Base-by-base conservation (phyloP, 1,139 yeast genomes). In the Yamadazyma epiphylla region DNA sequence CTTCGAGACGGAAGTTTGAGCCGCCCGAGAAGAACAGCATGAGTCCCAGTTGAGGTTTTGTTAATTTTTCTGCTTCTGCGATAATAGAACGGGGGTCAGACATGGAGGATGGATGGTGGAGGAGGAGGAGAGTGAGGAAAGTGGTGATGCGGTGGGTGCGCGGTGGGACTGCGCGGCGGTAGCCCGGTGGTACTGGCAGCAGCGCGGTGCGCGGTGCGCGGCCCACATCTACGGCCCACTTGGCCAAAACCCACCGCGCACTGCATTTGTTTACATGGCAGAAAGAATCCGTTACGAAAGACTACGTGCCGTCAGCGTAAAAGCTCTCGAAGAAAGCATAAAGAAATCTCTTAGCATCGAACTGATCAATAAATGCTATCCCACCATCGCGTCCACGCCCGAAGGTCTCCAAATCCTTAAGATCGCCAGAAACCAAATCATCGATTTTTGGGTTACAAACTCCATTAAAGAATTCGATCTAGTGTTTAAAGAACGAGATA, bases 1-100 rank as follows among this genome's bases (percentile, higher is more conserved):
- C 98, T 53, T 91, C 98, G 37, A 68, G 73, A 41, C 86, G 71
- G 45, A 73, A 70, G 35, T 72, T 71, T 5, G 91, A 77, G 4
- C 82, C 74, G 5, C 94, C 85, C 31, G 88, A 73, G 25, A 89
- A 56, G 35, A 85, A 73, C 60, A 80, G 72, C 42, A 88, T 72
- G 33, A 69, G 54, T n/a, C 96, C 95, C 31, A 77, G 69, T 28
- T 78, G 76, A n/a, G 94, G 82, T 43, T 75, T 74, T 37, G 56
- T 49, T 30, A 68, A 49, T 46, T 65, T 65, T 31, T 68, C 72
- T 5, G 74, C 74, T 43, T 66, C 70, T 22, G 59, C 60, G 26
- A 68, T 64, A 30, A 65, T 55, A 12, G 58, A 40, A 30, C 58
- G 55, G 23, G 74, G 70, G 46, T 65, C 71, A 9, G 66, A 48